phyloP scores from a whole-genome alignment of 2,329 filamentous ascomycete genomes.

The Septoria petroselini region DNA sequence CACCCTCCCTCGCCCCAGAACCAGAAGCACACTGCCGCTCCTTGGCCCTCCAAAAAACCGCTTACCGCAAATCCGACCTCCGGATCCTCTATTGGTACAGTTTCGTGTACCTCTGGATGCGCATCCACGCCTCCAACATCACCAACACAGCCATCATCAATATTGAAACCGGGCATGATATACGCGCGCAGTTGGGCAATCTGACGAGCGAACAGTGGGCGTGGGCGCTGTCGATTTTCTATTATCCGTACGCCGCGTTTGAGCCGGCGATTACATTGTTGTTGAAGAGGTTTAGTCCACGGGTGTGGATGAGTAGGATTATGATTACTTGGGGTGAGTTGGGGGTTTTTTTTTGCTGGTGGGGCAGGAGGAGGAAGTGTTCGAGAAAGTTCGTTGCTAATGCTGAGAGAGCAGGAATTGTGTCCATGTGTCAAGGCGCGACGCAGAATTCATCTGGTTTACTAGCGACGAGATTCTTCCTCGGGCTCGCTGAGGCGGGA shows the following conservation, averaged over 20 bases:
- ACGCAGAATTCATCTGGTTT: slow-evolving; percentile 28
- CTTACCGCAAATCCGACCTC: slow-evolving; percentile 36
- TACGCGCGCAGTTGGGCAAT: slow-evolving; percentile 37
- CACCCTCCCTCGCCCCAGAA: too few relatives aligned
- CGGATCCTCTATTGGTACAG: slow-evolving; percentile 36
- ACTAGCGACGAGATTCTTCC: slow-evolving; percentile 26
- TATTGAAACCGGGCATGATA: slow-evolving; percentile 35
- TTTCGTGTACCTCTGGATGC: slow-evolving; percentile 35
- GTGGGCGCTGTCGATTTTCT: slow-evolving; percentile 38
- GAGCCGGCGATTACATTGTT: slow-evolving; percentile 35
- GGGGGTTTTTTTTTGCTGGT: too few relatives aligned
- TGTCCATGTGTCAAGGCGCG: slow-evolving; percentile 31
- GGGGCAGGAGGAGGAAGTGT: too few relatives aligned
- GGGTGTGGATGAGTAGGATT: slow-evolving; percentile 32
- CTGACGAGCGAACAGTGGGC: slow-evolving; percentile 37
- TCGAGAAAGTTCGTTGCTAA: neutral
- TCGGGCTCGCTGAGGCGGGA: slow-evolving; percentile 32
- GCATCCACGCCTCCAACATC: slow-evolving; percentile 37
- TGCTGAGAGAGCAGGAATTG: slow-evolving; percentile 6
- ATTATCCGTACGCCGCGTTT: slow-evolving; percentile 38
- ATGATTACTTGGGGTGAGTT: slow-evolving; percentile 30
- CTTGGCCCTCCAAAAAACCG: too few relatives aligned
- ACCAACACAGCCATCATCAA: slow-evolving; percentile 40
- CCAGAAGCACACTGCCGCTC: too few relatives aligned
- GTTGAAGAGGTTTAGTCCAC: slow-evolving; percentile 32